Conservation (phyloP, 306 rosid genomes). For the Prunus mongolica region DNA sequence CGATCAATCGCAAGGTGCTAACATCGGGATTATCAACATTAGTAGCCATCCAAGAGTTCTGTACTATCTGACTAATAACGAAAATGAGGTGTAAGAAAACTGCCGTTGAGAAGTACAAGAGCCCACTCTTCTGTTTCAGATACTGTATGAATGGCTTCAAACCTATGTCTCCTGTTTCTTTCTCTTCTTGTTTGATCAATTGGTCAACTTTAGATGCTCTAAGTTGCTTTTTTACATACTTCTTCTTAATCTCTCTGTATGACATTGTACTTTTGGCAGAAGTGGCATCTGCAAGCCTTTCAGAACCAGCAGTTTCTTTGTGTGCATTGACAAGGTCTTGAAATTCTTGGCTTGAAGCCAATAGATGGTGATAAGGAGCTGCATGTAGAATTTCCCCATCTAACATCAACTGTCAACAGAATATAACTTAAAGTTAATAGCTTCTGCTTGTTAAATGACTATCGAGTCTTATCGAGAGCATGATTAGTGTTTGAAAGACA, state of each 20-base stretch:
- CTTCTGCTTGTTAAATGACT: background rate
- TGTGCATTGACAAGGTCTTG: constrained; percentile 88
- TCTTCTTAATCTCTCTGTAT: constrained; percentile 45
- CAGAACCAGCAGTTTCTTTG: constrained; percentile 89
- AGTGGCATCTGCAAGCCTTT: constrained; percentile 45
- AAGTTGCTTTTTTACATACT: constrained; percentile 32
- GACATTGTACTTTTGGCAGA: constrained; percentile 25
- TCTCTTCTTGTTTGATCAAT: constrained; percentile 82
- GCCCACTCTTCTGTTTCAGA: constrained; percentile 76
- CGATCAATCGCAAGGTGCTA: constrained; percentile 52
- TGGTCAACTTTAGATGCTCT: constrained; percentile 50
- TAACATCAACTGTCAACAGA: constrained; percentile 60
- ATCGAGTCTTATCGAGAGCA: background rate
- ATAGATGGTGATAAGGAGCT: constrained; percentile 55
- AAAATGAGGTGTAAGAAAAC: constrained; percentile 44
- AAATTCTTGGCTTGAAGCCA: constrained; percentile 64
- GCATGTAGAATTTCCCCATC: constrained; percentile 71
- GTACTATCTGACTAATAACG: constrained; percentile 49
- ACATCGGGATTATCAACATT: constrained; percentile 64
- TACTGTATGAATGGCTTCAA: constrained; percentile 67
- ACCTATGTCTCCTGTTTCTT: constrained; percentile 73
- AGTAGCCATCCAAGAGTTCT: constrained; percentile 91
- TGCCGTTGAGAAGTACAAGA: constrained; percentile 46
- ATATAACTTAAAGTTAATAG: background rate
- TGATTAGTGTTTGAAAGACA: background rate